Base-by-base conservation (phyloP, 345 rosid species). In the Balakata baccata region DNA sequence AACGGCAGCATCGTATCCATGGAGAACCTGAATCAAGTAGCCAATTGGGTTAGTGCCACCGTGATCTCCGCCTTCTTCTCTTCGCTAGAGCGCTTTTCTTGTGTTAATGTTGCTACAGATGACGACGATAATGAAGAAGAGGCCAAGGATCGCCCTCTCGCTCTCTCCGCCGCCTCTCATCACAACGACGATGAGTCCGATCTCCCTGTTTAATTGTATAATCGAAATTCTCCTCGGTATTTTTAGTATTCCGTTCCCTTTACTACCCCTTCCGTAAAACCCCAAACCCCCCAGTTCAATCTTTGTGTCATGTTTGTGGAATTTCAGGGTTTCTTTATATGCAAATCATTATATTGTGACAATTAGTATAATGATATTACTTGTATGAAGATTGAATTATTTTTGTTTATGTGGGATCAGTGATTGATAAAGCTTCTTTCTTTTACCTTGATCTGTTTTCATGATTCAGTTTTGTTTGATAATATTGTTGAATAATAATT, bases 51-150 rank as follows among this genome's bases (percentile, higher is more conserved):
- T 74, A 79, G 94, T 84, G 62, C 90, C 82, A 77, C 89, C 75
- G 94, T 94, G 0, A 81, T 82, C 69, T 84, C 94, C 80, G 96
- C 96, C 73, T 94, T 92, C 83, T 94, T 94, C 81, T 87, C 91
- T 2, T 94, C 97, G 37, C 89, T 92, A 4, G 97, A 93, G 75
- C 98, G 97, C 23, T 93, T 85, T 84, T 83, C 97, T 54, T 91
- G 98, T 82, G 97, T 94, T 75, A 92, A 92, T 49, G 80, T 92
- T 22, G 51, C 88, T 18, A 94, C 94, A 41, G 95, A 89, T 71
- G 98, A 89, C 62, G 98, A 86, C 22, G 83, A 75, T 29, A 82
- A 79, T 5, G 80, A 87, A 12, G 87, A 84, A 6, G 95, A 89
- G 47, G 84, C 86, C 10, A 77, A 81, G 3, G 86, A 80, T 57